Percentiles rank a stretch among this genome's conserved stretches.
Conservation (phyloP, 352 stramenopile species). For the Plasmopara halstedii region DNA sequence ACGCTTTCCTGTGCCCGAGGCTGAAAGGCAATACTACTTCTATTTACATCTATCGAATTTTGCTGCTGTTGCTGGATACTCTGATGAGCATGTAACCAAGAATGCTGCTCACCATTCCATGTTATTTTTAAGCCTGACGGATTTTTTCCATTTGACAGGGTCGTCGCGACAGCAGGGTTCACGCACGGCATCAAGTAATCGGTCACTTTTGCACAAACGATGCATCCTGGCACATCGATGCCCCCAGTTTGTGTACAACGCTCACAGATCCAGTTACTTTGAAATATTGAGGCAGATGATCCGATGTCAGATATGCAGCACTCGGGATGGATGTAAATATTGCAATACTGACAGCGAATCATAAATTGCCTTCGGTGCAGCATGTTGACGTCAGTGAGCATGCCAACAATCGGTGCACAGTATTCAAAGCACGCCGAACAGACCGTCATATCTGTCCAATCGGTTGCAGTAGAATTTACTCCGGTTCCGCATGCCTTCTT, state of each 20-base stretch:
- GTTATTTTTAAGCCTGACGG: constrained; percentile 2
- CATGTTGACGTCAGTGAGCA: constrained; percentile 37
- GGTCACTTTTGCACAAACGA: constrained; percentile 54
- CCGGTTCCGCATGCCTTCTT: constrained; percentile 18
- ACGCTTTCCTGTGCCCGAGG: constrained; percentile 6
- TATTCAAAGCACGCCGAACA: constrained; percentile 78
- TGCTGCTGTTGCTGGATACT: constrained; percentile 21
- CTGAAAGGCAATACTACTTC: constrained; percentile 1
- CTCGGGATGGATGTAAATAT: constrained; percentile 71
- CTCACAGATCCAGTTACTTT: constrained; percentile 84
- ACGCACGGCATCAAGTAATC: constrained; percentile 81
- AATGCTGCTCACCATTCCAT: constrained; percentile 18
- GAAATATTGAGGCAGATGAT: constrained; percentile 40
- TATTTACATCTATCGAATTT: background rate
- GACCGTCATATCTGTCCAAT: constrained; percentile 64
- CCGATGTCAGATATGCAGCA: constrained; percentile 73
- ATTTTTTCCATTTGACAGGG: constrained; percentile 7
- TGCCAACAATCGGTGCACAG: constrained; percentile 36
- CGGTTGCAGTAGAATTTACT: constrained; percentile 15
- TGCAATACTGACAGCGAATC: constrained; percentile 83
- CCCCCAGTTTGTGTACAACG: constrained; percentile 49
- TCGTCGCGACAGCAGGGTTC: constrained; percentile 5
- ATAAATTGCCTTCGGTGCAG: constrained; percentile 73
- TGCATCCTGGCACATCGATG: constrained; percentile 32
- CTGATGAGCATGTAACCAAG: constrained; percentile 24